Evolutionary conservation across 164 flowering plant species (phyloP).

Genomic region (Taxillus chinensis): DNA sequence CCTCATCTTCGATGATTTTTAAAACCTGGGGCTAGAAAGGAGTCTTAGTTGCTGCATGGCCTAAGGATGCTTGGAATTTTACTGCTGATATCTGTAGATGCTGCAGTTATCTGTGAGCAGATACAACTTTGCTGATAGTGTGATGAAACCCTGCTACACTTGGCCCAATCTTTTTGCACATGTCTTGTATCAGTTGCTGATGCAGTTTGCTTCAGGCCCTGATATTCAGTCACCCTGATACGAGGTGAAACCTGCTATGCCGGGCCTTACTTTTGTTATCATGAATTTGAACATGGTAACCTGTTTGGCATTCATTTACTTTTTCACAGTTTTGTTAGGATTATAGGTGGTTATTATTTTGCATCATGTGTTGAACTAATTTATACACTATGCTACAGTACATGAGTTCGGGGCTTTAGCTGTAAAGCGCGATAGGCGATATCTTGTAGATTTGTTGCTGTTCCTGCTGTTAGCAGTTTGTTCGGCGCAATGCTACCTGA

Average conservation of each 20-base stretch:
- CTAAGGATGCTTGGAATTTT: constrained; percentile 5
- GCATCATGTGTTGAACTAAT: constrained; percentile 12
- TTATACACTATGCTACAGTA: constrained; percentile 19
- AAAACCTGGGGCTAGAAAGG: constrained; percentile 8
- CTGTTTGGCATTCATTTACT: background rate
- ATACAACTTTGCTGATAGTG: background rate
- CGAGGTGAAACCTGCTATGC: constrained; percentile 9
- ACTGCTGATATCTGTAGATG: background rate
- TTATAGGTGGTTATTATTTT: constrained; percentile 7
- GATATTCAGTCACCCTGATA: constrained; percentile 5
- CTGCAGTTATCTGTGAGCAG: background rate
- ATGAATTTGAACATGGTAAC: constrained; percentile 14
- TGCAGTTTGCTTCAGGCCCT: constrained; percentile 13
- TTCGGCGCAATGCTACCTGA: constrained; percentile 4
- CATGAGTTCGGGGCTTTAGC: constrained; percentile 27
- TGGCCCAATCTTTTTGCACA: background rate
- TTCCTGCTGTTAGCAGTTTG: constrained; percentile 9
- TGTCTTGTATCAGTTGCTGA: constrained; percentile 14
- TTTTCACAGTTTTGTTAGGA: background rate
- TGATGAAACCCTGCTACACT: background rate
- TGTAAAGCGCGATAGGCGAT: constrained; percentile 19
- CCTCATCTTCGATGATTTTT: constrained; percentile 7
- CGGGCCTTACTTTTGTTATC: constrained; percentile 8
- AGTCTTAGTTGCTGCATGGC: constrained; percentile 20
- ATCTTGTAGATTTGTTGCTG: constrained; percentile 8